Evolutionary conservation across 2,329 filamentous ascomycete species (phyloP), one percentile per base, ranked within the genome.

Genomic region (Fusarium coicis): DNA sequence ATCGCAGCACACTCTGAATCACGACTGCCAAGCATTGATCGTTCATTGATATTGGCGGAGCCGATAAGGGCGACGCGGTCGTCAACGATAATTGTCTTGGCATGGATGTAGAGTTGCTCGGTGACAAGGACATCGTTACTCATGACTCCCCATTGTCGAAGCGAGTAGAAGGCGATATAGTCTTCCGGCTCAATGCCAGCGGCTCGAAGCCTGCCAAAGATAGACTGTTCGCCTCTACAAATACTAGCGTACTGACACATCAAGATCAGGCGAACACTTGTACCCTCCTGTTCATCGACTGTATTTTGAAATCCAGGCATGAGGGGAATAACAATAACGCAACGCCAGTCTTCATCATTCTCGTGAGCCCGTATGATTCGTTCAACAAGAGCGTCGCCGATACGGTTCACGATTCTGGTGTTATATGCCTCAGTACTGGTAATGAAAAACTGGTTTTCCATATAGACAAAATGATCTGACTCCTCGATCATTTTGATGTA

Each of bases 251-350:
- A 98, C 82, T 99, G 96, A 80, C 95, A 98, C 82, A 97, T 95
- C 89, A 99, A 94, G 80, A 98, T 99, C 70, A 98, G 85, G 62
- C 96, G 92, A 46, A 99, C 93, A 83, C 95, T 98, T 40, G 94
- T 97, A 44, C 96, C 96, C 75, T 98, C 96, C 77, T 96, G 93
- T 73, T 94, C 92, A 75, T 97, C 95, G 26, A 99, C 96, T 0
- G 95, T 97, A 78, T 97, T 98, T 82, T 98, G 95, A 83, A 98
- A 99, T 5, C 96, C 96, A n/a, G 96, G 96, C 91, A 99, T 97
- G 37, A 99, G 87, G 3, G 96, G 96, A 66, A 99, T 97, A 70
- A 98, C 83, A 72, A 98, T 93, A 68, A 95, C 92, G 43, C 93
- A 94, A 72, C 93, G 92, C 96, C 96, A 99, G 61, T 94, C 91